Conservation (phyloP, 177 flowering plant species). For the Vitis hybrid region DNA sequence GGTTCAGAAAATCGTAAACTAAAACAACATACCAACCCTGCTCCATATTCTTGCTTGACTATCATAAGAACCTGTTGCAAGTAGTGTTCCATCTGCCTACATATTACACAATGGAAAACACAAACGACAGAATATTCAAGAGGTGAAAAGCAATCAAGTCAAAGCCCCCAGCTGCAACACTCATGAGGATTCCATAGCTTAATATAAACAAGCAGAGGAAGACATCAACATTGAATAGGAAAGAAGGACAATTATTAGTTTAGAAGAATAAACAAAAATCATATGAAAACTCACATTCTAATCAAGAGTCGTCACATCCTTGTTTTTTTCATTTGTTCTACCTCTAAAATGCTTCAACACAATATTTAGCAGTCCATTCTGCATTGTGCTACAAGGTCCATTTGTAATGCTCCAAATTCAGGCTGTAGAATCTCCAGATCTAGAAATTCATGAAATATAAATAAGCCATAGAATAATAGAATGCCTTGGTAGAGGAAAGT, state of each 20-base stretch:
- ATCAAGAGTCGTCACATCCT: slow-evolving; percentile 96
- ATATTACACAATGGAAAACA: slow-evolving; percentile 2
- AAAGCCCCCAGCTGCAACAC: no score
- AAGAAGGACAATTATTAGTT: background rate
- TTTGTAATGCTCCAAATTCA: slow-evolving; percentile 88
- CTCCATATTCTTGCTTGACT: slow-evolving; percentile 98
- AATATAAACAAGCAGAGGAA: no score
- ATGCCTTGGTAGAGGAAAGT: no score
- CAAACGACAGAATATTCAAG: no score
- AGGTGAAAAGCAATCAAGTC: no score
- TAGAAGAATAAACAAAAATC: background rate
- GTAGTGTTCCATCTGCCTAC: slow-evolving; percentile 92
- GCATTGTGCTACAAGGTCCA: slow-evolving; percentile 51
- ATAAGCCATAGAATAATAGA: background rate
- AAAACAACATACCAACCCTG: slow-evolving; percentile 63
- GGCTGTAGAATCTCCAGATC: slow-evolving; percentile 98
- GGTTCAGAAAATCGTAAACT: no score
- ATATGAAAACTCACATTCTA: slow-evolving; percentile 83
- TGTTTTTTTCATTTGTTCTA: slow-evolving; percentile 81
- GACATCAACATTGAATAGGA: no score
- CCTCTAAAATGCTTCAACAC: slow-evolving; percentile 91
- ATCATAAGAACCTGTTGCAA: slow-evolving; percentile 98
- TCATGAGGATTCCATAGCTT: no score
- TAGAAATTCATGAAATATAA: slow-evolving; percentile 22
- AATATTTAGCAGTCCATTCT: slow-evolving; percentile 55